Evolutionary conservation across 805 yeast genomes (phyloP).

Genomic region (Soucietia sequanensis): DNA sequence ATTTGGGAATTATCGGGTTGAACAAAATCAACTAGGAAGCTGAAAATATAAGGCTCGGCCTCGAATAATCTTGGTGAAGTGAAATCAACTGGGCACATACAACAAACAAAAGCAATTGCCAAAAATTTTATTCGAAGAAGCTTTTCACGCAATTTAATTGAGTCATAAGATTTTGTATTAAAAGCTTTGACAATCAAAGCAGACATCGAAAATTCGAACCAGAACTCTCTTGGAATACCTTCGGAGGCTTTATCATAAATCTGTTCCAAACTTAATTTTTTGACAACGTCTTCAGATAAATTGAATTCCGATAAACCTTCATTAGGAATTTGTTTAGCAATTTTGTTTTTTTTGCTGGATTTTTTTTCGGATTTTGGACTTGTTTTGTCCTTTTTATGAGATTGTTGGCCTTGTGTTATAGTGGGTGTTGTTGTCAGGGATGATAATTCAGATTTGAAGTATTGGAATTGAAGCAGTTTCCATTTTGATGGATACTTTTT

Average conservation of each 20-base stretch:
- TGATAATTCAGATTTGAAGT: slow-evolving; percentile 31
- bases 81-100: slow-evolving; percentile 54
- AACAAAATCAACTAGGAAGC: slow-evolving; percentile 68
- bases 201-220: slow-evolving; percentile 61
- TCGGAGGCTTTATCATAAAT: slow-evolving; percentile 60
- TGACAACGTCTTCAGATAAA: slow-evolving; percentile 56
- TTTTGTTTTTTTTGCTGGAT: not conserved
- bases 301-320: slow-evolving; percentile 54
- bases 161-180: slow-evolving; percentile 52
- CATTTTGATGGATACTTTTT: slow-evolving; percentile 54
- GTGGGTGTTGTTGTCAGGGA: slow-evolving; percentile 8
- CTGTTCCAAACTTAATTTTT: slow-evolving; percentile 55
- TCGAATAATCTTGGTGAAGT: slow-evolving; percentile 68
- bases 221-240: slow-evolving; percentile 56
- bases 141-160: slow-evolving; percentile 53
- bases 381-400: slow-evolving; percentile 2
- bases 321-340: slow-evolving; percentile 1
- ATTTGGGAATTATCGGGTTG: slow-evolving; percentile 53
- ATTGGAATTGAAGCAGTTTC: slow-evolving; percentile 54
- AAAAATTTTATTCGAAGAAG: slow-evolving; percentile 63
- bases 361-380: slow-evolving; percentile 4
- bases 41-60: slow-evolving; percentile 65
- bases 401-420: slow-evolving; percentile 10
- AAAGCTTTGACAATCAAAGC: slow-evolving; percentile 74
- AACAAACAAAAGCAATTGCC: slow-evolving; percentile 63